Conservation (phyloP, 257 asterid genomes). For the Osmanthus fragrans region DNA sequence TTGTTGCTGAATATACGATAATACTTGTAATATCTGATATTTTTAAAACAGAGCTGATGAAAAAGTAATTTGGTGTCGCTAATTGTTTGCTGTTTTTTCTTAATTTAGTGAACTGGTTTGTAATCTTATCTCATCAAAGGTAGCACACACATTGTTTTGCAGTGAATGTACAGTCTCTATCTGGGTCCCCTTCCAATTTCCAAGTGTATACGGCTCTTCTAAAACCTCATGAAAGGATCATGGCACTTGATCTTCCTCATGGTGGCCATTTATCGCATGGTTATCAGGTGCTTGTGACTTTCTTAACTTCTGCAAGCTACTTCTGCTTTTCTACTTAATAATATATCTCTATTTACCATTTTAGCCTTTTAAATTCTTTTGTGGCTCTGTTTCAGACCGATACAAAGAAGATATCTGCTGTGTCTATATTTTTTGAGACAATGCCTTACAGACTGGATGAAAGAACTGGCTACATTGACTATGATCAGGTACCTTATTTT, state of each 20-base stretch:
- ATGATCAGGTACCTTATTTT: conserved; percentile 69
- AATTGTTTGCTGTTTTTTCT: not conserved
- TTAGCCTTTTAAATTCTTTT: conserved; percentile 2
- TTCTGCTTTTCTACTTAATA: conserved; percentile 17
- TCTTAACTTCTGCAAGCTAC: conserved; percentile 12
- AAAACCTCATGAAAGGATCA: conserved; percentile 94
- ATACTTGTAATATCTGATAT: not conserved
- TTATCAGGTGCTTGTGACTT: conserved; percentile 72
- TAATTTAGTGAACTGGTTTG: not conserved
- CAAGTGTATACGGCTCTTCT: conserved; percentile 93
- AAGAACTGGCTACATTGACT: conserved; percentile 91
- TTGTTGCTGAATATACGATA: not conserved
- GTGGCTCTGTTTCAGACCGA: conserved; percentile 67
- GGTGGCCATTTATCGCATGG: conserved; percentile 99
- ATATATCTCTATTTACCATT: conserved; percentile 5
- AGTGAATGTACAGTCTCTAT: conserved; percentile 94
- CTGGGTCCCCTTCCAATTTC: conserved; percentile 96
- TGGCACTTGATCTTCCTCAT: conserved; percentile 99
- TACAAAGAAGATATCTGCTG: conserved; percentile 91
- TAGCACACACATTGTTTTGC: conserved; percentile 31
- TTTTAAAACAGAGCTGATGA: not conserved
- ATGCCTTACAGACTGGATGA: conserved; percentile 97
- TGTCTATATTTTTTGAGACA: conserved; percentile 94
- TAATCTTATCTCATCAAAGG: conserved; percentile 8
- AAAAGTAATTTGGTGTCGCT: not conserved